Evolutionary conservation across 495 filamentous ascomycete genomes (phyloP).

Genomic region (Xylaria sp.): DNA sequence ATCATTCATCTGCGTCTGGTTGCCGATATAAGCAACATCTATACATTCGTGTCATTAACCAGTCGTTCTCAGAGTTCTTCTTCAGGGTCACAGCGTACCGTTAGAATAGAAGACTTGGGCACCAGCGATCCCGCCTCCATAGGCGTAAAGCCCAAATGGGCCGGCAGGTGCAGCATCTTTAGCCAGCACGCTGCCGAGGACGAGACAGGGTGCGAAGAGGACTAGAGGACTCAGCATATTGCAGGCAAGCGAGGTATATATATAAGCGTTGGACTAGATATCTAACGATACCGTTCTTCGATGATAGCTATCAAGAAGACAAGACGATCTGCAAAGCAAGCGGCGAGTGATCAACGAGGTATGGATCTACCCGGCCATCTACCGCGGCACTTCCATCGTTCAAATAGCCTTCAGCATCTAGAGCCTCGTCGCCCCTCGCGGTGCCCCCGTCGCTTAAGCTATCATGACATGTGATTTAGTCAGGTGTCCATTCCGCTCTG

Average conservation of each 20-base stretch:
- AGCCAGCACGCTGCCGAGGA: neutral
- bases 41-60: neutral
- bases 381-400: neutral
- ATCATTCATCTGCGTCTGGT: slow-evolving; percentile 21
- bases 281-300: neutral
- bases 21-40: slow-evolving; percentile 15
- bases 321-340: neutral
- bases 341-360: neutral
- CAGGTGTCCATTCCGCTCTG: slow-evolving; percentile 11
- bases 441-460: neutral
- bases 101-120: slow-evolving; percentile 21
- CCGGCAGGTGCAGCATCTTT: neutral
- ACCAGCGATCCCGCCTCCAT: neutral
- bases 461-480: slow-evolving; percentile 21
- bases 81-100: neutral
- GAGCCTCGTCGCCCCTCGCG: slow-evolving; percentile 6
- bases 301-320: neutral
- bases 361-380: neutral
- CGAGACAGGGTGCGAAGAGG: neutral
- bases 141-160: slow-evolving; percentile 20
- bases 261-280: neutral
- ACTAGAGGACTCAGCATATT: neutral
- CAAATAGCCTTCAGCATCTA: neutral
- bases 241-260: neutral
- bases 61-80: neutral